These are phyloP conservation scores for Syzygium malaccense DNA, from an alignment of 441 rosid genomes.

Conservation along the genomic window DNA sequence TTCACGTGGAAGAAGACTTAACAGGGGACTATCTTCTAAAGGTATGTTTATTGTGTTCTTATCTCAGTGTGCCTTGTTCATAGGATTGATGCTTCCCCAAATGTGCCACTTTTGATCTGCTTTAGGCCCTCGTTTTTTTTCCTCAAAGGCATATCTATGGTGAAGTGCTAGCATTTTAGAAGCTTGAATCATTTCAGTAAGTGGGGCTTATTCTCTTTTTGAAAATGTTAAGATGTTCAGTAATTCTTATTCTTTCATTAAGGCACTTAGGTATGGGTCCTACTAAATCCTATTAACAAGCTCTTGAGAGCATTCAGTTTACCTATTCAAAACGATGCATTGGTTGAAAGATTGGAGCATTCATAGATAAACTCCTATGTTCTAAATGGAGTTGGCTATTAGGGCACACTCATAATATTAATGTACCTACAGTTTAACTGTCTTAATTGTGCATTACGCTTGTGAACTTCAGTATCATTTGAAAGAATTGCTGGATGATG, in stretches of 20 bases:
- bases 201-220: neutral
- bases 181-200: neutral
- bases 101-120: neutral
- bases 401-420: neutral
- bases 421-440: neutral
- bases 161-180: neutral
- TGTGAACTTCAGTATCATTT: neutral
- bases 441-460: neutral
- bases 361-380: neutral
- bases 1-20: constrained; percentile 31
- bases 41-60: constrained; percentile 13
- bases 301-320: neutral
- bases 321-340: neutral
- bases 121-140: neutral
- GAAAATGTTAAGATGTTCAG: neutral
- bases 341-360: neutral
- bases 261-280: neutral
- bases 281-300: neutral
- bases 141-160: neutral
- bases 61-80: neutral
- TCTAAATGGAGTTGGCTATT: neutral
- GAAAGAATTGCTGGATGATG: neutral
- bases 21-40: constrained; percentile 30
- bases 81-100: neutral
- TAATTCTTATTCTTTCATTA: neutral